Conservation (phyloP, 2,329 filamentous ascomycete species). For the Helotiales sp. region DNA sequence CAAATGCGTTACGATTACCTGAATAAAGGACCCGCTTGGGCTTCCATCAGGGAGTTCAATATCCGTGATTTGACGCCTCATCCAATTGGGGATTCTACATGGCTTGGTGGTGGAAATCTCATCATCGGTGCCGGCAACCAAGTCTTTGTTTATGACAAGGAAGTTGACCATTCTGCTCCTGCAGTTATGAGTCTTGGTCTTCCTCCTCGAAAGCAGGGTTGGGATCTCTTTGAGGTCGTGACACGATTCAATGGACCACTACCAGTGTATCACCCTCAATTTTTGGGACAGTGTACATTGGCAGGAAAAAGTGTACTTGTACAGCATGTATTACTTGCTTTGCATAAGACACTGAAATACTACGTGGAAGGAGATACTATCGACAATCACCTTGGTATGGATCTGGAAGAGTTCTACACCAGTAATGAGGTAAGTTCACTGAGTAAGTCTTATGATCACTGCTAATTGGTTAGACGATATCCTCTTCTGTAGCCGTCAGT, state of each 20-base stretch:
- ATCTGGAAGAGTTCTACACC: conserved; percentile 63
- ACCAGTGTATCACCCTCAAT: conserved; percentile 90
- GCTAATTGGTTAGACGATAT: conserved; percentile 32
- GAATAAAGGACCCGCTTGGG: conserved; percentile 88
- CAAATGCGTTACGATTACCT: conserved; percentile 93
- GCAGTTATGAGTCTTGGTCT: conserved; percentile 37
- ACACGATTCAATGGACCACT: conserved; percentile 85
- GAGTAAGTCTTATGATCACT: neutral
- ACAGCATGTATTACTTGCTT: conserved; percentile 70
- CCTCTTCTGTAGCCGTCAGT: conserved; percentile 27
- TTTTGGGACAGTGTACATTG: conserved; percentile 84
- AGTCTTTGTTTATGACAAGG: conserved; percentile 81
- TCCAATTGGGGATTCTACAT: conserved; percentile 90
- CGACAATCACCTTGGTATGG: conserved; percentile 75
- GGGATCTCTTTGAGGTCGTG: conserved; percentile 79
- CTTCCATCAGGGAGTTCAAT: conserved; percentile 79
- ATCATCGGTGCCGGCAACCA: conserved; percentile 92
- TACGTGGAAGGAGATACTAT: conserved; percentile 80
- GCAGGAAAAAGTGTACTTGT: conserved; percentile 76
- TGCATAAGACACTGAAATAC: conserved; percentile 81
- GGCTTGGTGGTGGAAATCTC: conserved; percentile 83
- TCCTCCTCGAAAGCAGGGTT: conserved; percentile 34
- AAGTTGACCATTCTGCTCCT: conserved; percentile 62
- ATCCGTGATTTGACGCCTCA: conserved; percentile 84
- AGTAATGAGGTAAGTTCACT: conserved; percentile 37